phyloP scores from a whole-genome alignment of 306 rosid genomes.

The Rosa persica region DNA sequence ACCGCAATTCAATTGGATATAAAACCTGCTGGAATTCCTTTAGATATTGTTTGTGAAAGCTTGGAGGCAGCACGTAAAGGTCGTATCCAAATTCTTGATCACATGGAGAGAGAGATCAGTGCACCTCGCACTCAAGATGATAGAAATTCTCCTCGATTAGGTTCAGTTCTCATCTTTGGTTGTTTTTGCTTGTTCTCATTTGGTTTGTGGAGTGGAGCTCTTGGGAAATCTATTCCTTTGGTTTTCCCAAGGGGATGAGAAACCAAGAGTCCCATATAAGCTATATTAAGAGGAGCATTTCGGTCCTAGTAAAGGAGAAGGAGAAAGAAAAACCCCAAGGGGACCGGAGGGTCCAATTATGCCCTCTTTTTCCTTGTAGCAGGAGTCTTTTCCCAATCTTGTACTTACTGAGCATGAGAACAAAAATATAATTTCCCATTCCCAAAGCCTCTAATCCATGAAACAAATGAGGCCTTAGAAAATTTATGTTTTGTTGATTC shows the following conservation, averaged over 20 bases:
- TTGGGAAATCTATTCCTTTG: neutral
- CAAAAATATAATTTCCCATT: neutral
- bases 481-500: constrained; percentile 7
- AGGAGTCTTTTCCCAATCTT: neutral
- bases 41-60: constrained; percentile 83
- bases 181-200: constrained; percentile 3
- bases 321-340: neutral
- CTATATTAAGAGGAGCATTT: neutral
- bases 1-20: constrained; percentile 94
- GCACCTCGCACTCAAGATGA: constrained; percentile 55
- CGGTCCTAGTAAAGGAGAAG: neutral
- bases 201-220: neutral
- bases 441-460: neutral
- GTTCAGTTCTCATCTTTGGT: constrained; percentile 34
- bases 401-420: neutral
- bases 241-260: neutral
- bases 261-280: neutral
- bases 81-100: constrained; percentile 85
- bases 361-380: neutral
- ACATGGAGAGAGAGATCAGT: constrained; percentile 77
- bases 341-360: neutral
- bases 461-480: neutral
- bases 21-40: constrained; percentile 96
- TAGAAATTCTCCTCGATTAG: constrained; percentile 70
- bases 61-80: constrained; percentile 88